These are phyloP conservation scores for Fusarium pseudonygamai DNA, from an alignment of 2,329 filamentous ascomycete genomes.

Conservation along the genomic window DNA sequence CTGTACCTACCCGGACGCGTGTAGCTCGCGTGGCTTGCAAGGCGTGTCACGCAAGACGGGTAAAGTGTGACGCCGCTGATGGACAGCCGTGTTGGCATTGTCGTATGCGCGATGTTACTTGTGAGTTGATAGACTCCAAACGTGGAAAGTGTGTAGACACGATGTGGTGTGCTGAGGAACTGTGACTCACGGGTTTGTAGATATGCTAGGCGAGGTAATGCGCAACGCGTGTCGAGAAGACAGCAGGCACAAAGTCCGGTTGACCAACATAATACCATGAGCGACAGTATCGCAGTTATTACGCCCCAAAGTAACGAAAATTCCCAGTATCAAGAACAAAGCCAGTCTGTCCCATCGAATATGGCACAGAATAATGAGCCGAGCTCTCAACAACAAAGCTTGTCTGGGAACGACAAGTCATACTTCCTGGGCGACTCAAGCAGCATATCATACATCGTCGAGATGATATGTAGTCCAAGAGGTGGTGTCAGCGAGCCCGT, in stretches of 20 bases:
- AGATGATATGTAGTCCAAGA: constrained; percentile 28
- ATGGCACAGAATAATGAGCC: background rate
- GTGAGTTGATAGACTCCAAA: constrained; percentile 31
- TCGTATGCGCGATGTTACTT: constrained; percentile 16
- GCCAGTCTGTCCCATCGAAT: fast-evolving
- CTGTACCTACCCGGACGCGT: background rate
- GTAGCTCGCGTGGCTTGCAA: constrained; percentile 35
- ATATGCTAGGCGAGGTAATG: constrained; percentile 4
- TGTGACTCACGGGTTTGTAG: background rate
- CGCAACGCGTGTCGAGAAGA: background rate
- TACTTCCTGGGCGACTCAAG: constrained; percentile 23
- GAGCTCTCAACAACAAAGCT: background rate
- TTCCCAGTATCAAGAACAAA: fast-evolving
- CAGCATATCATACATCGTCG: constrained; percentile 33
- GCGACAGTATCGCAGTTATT: background rate
- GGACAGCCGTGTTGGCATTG: constrained; percentile 35
- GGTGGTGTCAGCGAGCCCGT: constrained; percentile 27
- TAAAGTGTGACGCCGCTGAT: constrained; percentile 33
- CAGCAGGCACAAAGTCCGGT: background rate
- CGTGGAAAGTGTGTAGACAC: constrained; percentile 24
- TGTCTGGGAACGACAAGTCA: background rate
- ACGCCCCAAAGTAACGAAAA: background rate
- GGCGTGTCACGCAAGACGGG: constrained; percentile 30
- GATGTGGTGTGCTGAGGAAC: fast-evolving
- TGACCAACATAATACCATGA: background rate